phyloP scores from a whole-genome alignment of 2,329 filamentous ascomycete species.

The Penicillium brevicompactum region DNA sequence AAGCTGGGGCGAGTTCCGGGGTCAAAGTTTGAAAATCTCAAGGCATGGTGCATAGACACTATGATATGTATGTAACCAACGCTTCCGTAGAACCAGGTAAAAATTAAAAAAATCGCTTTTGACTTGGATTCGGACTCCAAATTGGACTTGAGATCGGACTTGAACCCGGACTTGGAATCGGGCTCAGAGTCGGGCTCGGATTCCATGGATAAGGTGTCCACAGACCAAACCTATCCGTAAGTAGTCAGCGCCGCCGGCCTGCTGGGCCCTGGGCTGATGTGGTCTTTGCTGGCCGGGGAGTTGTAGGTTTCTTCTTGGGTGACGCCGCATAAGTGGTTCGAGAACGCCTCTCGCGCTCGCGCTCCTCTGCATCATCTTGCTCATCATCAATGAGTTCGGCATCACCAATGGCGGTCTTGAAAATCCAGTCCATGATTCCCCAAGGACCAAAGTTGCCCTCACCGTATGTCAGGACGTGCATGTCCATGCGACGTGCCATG shows the following conservation, averaged over 20 bases:
- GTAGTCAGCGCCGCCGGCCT: background rate
- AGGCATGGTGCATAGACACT: no score
- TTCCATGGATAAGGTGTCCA: no score
- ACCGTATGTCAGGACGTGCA: constrained; percentile 54
- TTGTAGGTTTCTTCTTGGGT: constrained; percentile 22
- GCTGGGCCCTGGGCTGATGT: background rate
- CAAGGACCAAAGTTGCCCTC: constrained; percentile 49
- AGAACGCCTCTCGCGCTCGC: constrained; percentile 35
- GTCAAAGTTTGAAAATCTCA: no score
- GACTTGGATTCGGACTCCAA: no score
- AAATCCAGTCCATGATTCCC: constrained; percentile 50
- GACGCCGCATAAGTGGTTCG: constrained; percentile 33
- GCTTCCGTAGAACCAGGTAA: no score
- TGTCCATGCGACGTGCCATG: constrained; percentile 60
- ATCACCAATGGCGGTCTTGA: constrained; percentile 44
- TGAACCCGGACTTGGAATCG: no score
- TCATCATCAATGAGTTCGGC: constrained; percentile 53
- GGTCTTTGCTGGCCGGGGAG: background rate
- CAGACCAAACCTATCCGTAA: background rate
- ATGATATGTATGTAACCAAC: no score
- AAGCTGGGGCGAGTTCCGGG: no score
- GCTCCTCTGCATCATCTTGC: constrained; percentile 40
- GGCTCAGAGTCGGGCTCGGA: no score
- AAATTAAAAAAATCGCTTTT: no score
- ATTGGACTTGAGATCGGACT: no score